phyloP scores from a whole-genome alignment of 2,329 filamentous ascomycete genomes.

The Thielaviopsis musarum region DNA sequence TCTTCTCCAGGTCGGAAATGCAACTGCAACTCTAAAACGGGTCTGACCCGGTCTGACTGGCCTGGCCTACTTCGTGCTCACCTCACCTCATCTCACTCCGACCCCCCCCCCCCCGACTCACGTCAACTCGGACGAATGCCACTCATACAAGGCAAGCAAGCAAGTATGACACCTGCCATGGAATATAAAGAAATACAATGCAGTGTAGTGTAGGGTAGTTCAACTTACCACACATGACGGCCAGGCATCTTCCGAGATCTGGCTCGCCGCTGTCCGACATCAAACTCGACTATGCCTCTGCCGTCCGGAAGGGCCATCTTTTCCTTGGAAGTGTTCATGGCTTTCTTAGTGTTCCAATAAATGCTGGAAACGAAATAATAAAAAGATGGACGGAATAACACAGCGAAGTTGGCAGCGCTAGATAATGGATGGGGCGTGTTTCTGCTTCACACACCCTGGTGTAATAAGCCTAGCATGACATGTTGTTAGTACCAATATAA shows the following conservation, averaged over 20 bases:
- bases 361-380: background rate
- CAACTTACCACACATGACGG: background rate
- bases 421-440: background rate
- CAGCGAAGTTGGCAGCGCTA: background rate
- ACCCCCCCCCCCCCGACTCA: background rate
- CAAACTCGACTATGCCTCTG: background rate
- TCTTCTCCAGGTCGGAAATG: background rate
- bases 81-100: background rate
- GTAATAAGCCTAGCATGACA: background rate
- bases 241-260: background rate
- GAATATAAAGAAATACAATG: too few relatives aligned
- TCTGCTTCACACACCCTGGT: background rate
- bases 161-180: too few relatives aligned
- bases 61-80: background rate
- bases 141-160: too few relatives aligned
- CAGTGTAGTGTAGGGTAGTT: background rate
- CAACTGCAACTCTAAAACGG: background rate
- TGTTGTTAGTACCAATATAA: too few relatives aligned
- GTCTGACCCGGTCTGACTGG: background rate
- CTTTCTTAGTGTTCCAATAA: background rate
- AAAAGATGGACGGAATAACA: background rate
- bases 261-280: background rate
- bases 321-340: background rate
- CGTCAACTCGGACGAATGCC: background rate
- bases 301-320: background rate